Percentiles rank a stretch among this genome's conserved stretches.
phyloP scores from a whole-genome alignment of 352 stramenopile species.

The Globisporangium takayamanum region DNA sequence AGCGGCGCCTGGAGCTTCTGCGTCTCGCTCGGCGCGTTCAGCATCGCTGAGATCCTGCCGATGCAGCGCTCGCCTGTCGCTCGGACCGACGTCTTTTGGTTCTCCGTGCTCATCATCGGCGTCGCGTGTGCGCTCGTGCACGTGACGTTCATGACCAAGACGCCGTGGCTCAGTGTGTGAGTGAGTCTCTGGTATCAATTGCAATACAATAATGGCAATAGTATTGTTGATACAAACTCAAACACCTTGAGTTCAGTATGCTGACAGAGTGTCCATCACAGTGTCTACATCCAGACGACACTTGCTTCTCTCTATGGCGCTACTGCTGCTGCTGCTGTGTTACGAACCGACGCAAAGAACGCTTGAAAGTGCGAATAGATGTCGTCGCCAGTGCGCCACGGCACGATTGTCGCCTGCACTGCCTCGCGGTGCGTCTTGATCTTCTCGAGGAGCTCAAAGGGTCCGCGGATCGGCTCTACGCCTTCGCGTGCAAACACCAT shows the following conservation, averaged over 20 bases:
- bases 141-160: conserved; percentile 53
- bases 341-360: conserved; percentile 13
- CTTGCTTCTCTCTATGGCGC: neutral
- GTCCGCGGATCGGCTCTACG: conserved; percentile 15
- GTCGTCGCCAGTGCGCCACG: conserved; percentile 47
- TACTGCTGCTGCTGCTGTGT: neutral
- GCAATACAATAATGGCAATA: neutral
- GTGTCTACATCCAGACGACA: neutral
- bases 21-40: conserved; percentile 45
- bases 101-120: conserved; percentile 33
- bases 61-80: conserved; percentile 21
- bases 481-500: conserved; percentile 43
- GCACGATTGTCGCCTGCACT: conserved; percentile 28
- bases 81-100: conserved; percentile 42
- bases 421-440: conserved; percentile 28
- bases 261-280: neutral
- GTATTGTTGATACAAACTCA: no score
- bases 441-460: conserved; percentile 28
- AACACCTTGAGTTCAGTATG: no score
- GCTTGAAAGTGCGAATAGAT: conserved; percentile 32
- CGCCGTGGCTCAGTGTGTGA: conserved; percentile 38
- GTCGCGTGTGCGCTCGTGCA: conserved; percentile 42
- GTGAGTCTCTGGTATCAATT: neutral
- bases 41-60: conserved; percentile 37
- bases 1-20: conserved; percentile 61